These are phyloP conservation scores for Acanthamoeba castellanii DNA, from an alignment of 208 protist species.

Conservation along the genomic window DNA sequence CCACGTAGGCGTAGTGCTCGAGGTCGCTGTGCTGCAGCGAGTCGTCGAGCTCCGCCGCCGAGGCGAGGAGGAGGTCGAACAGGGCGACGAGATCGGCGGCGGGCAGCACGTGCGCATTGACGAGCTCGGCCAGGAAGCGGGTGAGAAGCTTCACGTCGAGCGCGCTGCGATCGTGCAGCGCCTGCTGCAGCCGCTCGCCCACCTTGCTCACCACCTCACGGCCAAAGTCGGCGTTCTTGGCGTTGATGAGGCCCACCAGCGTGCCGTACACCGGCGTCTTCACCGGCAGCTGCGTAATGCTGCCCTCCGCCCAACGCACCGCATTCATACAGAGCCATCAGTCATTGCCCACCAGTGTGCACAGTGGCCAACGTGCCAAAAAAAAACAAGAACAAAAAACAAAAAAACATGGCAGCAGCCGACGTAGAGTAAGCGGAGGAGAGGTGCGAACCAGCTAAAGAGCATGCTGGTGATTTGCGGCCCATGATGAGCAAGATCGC, in stretches of 20 bases:
- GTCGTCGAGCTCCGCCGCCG: background rate
- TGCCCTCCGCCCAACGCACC: background rate
- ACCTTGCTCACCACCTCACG: background rate
- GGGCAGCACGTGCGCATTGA: slow-evolving; percentile 21
- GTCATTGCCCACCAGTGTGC: too few species aligned
- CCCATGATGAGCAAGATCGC: slow-evolving; percentile 73
- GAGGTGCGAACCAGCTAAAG: slow-evolving; percentile 77
- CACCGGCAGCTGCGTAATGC: slow-evolving; percentile 77
- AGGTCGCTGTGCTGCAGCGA: background rate
- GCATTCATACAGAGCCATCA: too few species aligned
- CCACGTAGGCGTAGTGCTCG: slow-evolving; percentile 5
- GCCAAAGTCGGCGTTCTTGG: slow-evolving; percentile 60
- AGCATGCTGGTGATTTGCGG: slow-evolving; percentile 75
- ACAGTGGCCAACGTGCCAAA: background rate
- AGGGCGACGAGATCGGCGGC: background rate
- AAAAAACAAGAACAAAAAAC: background rate
- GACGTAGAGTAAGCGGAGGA: background rate
- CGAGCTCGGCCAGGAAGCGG: slow-evolving; percentile 41
- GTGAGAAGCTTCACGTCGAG: background rate
- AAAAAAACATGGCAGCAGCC: background rate
- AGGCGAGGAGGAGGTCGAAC: slow-evolving; percentile 3
- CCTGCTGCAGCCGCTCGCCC: background rate
- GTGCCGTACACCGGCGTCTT: slow-evolving; percentile 83
- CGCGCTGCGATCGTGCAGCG: background rate
- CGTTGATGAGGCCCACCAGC: slow-evolving; percentile 83